Percentiles rank a stretch among this genome's conserved stretches.
These are phyloP conservation scores for Pisolithus thermaeus DNA, from an alignment of 1,284 basidiomycete genomes.

Conservation along the genomic window DNA sequence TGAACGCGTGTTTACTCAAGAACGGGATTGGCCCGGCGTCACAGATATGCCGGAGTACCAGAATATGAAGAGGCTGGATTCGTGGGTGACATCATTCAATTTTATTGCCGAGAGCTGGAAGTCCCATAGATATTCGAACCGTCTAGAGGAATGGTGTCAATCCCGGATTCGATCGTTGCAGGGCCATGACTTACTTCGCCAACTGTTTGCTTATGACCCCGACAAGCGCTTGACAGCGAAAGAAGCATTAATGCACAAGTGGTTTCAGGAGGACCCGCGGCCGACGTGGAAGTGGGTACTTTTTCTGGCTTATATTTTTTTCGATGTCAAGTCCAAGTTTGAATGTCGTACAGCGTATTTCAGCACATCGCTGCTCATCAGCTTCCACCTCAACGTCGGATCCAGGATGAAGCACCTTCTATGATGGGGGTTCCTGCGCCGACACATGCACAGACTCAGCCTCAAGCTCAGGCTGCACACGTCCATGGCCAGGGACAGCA, in stretches of 20 bases:
- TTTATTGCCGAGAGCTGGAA: conserved; percentile 1
- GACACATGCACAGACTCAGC: conserved; percentile 34
- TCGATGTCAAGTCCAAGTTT: conserved; percentile 5
- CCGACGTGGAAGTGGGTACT: conserved; percentile 65
- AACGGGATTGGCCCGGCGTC: conserved; percentile 86
- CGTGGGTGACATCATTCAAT: conserved; percentile 38
- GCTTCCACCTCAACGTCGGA: conserved; percentile 65
- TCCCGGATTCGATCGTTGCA: conserved; percentile 52
- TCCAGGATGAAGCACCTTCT: conserved; percentile 73
- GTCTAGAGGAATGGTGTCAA: conserved; percentile 76
- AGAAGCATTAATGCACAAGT: conserved; percentile 75
- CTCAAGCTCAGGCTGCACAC: conserved; percentile 30
- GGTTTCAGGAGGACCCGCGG: conserved; percentile 74
- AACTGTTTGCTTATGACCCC: conserved; percentile 89
- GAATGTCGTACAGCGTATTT: conserved; percentile 46
- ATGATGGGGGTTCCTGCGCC: conserved; percentile 59
- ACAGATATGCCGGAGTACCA: conserved; percentile 84
- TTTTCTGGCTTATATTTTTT: neutral
- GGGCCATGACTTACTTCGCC: conserved; percentile 80
- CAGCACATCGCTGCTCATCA: conserved; percentile 48
- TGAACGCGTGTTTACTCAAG: conserved; percentile 31
- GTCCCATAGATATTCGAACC: conserved; percentile 53
- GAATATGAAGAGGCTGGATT: conserved; percentile 77
- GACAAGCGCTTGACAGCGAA: conserved; percentile 79
- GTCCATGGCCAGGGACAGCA: conserved; percentile 37